Evolutionary conservation across 78 protist species (phyloP), one percentile per base, ranked within the genome.

Genomic region (Abeoforma whisleri): DNA sequence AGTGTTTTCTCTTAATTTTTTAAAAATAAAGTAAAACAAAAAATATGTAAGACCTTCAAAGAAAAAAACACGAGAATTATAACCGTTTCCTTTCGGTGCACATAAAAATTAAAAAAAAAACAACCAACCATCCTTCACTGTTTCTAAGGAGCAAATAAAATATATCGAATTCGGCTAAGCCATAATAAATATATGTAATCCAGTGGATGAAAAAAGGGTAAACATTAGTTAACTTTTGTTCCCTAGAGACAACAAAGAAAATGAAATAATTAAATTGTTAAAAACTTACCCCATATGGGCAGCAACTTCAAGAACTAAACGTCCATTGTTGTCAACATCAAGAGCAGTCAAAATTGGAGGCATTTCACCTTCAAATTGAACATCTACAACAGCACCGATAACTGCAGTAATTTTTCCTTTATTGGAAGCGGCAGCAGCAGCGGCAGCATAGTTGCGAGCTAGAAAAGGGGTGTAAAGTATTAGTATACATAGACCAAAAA

Each of bases 301-400:
- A 38, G 96, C 96, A 19, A 97, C 98, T 92, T 97, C 99, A 19
- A 97, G 95, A 1, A 95, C 94, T 32, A 95, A 90, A 72, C 91
- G 90, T 79, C 57, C 32, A 33, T 48, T 62, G 36, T 39, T 68
- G 72, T 40, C 68, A 32, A 87, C 75, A 86, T 94, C 95, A 23
- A 96, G 92, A 25, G 98, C 94, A 89, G 92, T 94, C 77, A 94
- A 93, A 81, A 97, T 96, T 62, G 93, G 75, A 35, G 99, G 99
- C 57, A 96, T 94, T 23, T 86, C 87, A 8, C 91, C 94, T 40
- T 92, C 96, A 91, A 97, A 97, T 90, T 96, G 89, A 68, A 95
- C 98, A 84, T 97, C 99, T 57, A 97, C 99, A 80, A 97, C 99
- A 87, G 99, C 98, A 88, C 98, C 99, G 81, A 97, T 97, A 68